Base-by-base conservation (phyloP, 2,329 filamentous ascomycete genomes). In the Fusarium proliferatum region DNA sequence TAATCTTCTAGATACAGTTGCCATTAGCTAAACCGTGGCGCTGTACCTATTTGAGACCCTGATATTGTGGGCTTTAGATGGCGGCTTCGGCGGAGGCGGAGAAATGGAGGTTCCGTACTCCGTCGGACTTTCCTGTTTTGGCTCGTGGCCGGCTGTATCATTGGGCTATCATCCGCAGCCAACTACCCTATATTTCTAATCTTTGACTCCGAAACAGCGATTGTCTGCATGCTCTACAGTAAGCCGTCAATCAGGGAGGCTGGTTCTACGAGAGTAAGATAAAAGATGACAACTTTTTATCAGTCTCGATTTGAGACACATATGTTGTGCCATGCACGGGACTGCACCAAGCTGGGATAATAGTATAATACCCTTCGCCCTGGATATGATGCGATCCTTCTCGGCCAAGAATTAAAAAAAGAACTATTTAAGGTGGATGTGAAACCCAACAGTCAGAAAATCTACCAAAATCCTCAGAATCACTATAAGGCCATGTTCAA, bases 181-280 rank as follows among this genome's bases (percentile, higher is more conserved):
- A 28, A 28, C 23, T 28, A 46, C 43, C 23, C 43, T 28, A 7
- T 3, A 15, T 28, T 3, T 21, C 8, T 4, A 19, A 9, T 28
- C 7, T 43, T 26, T 26, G 3, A 26, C 7, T 12, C 2, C 12
- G 6, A 10, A 17, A 17, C 2, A 45, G 17, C 9, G 10, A 26
- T 9, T 4, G 6, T 23, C 23, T 28, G 17, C 17, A 19, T 46
- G 6, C 0, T 28, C 13, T 19, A 0, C 21, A 5, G 16, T 12
- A 28, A 5, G 5, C 8, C 11, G 9, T 6, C 1, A 6, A 46
- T 13, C 3, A 2, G 16, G 0, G 7, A 13, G 5, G 16, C 19
- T 26, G 8, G 0, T 12, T 45, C 4, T 4, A 13, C 16, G 5
- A 9, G 7, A 3, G 11, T 1, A 26, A 26, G 23, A 26, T 11